Percentiles rank a stretch among this genome's conserved stretches.
phyloP scores from a whole-genome alignment of 768 basidiomycete species.

The Pleurotus eryngii region DNA sequence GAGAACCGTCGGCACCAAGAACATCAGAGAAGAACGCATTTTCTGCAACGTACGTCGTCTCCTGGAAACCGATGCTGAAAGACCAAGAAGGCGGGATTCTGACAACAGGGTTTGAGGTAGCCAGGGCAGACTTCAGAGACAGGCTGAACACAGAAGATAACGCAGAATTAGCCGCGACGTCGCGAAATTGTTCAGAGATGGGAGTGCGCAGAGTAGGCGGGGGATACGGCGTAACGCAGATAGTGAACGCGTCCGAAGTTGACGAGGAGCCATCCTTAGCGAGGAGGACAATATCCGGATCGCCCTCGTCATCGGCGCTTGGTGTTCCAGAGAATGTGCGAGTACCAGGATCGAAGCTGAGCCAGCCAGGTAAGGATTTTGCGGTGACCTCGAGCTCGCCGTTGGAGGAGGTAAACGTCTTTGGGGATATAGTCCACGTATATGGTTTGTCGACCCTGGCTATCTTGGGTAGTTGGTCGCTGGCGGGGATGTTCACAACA shows the following conservation, averaged over 20 bases:
- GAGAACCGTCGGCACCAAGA: constrained; percentile 61
- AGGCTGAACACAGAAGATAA: constrained; percentile 77
- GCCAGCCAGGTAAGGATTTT: constrained; percentile 68
- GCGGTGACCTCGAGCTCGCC: constrained; percentile 48
- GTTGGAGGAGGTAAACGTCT: constrained; percentile 58
- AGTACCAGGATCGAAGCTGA: constrained; percentile 61
- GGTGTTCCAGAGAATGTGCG: constrained; percentile 73
- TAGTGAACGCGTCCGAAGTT: constrained; percentile 48
- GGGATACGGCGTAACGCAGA: constrained; percentile 54
- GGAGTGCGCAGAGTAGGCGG: constrained; percentile 53
- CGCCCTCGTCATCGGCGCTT: constrained; percentile 55
- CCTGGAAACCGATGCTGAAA: constrained; percentile 83
- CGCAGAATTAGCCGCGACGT: constrained; percentile 47
- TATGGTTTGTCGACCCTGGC: constrained; percentile 66
- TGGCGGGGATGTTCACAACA: constrained; percentile 55
- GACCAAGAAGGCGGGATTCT: constrained; percentile 82
- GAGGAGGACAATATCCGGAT: constrained; percentile 55
- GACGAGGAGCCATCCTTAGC: constrained; percentile 53
- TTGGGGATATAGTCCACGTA: constrained; percentile 62
- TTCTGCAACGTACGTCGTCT: constrained; percentile 52
- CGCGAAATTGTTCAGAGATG: constrained; percentile 54
- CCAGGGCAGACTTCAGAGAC: constrained; percentile 55
- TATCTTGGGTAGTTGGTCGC: constrained; percentile 73
- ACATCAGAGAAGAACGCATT: constrained; percentile 61
- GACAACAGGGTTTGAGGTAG: constrained; percentile 48